Evolutionary conservation across 345 rosid genomes (phyloP).

Genomic region (Eucalyptus regnans): DNA sequence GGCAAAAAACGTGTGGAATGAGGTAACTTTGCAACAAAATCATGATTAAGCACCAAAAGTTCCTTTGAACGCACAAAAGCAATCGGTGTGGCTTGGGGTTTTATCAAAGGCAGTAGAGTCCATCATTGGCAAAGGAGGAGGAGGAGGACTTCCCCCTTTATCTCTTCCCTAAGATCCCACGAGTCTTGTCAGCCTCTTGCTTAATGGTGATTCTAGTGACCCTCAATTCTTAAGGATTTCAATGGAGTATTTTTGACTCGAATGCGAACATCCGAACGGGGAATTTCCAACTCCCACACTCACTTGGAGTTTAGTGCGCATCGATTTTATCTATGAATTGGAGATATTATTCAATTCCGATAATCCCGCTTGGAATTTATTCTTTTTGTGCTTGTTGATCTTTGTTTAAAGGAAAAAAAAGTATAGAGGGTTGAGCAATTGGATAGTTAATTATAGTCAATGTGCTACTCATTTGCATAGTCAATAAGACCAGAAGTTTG

Average conservation of each 20-base stretch:
- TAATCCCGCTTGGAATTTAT: neutral
- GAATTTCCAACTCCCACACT: neutral
- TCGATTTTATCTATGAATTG: neutral
- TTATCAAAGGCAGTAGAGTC: neutral
- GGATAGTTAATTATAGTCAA: neutral
- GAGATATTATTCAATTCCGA: neutral
- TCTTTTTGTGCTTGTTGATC: neutral
- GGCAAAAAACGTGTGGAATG: neutral
- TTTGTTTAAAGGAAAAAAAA: neutral
- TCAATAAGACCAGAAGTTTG: neutral
- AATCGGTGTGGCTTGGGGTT: neutral
- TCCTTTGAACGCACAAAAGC: neutral
- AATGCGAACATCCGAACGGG: neutral
- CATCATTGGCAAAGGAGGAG: neutral
- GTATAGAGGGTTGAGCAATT: neutral
- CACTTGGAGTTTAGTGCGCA: neutral
- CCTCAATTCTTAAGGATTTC: neutral
- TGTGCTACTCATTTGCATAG: neutral
- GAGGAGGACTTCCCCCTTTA: neutral
- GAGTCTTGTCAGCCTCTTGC: neutral
- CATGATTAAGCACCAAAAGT: neutral
- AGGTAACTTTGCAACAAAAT: neutral
- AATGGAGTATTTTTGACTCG: neutral
- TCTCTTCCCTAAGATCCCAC: neutral
- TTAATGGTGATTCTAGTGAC: neutral